Evolutionary conservation across 352 stramenopile species (phyloP).

Genomic region (Pythium volutum): DNA sequence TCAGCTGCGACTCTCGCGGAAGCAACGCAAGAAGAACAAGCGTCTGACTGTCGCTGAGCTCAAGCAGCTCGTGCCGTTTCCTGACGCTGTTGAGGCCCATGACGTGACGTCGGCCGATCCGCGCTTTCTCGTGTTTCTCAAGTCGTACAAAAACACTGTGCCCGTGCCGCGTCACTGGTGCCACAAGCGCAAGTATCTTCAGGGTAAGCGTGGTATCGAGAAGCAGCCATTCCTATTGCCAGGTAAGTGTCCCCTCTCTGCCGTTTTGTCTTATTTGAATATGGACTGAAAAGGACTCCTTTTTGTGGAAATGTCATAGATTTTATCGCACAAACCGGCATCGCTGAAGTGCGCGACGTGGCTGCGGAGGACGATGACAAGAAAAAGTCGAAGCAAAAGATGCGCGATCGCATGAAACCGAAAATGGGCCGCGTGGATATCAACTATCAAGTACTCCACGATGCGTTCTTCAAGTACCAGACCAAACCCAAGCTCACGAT

Average conservation of each 20-base stretch:
- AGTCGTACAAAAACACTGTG: conserved; percentile 95
- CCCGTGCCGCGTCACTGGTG: conserved; percentile 97
- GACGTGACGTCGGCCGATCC: conserved; percentile 96
- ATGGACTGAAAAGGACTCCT: too few relatives aligned
- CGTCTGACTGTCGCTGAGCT: conserved; percentile 94
- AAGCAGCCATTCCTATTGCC: conserved; percentile 94
- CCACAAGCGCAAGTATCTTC: conserved; percentile 98
- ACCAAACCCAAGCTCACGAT: conserved; percentile 94
- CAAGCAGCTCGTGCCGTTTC: conserved; percentile 92
- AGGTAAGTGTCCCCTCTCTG: not conserved
- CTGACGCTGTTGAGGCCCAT: conserved; percentile 96
- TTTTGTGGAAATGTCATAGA: conserved; percentile 36
- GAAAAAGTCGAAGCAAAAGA: conserved; percentile 91
- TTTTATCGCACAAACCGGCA: conserved; percentile 97
- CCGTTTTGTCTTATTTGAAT: too few relatives aligned
- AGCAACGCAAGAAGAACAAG: conserved; percentile 92
- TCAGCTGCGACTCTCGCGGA: conserved; percentile 78
- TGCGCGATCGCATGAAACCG: conserved; percentile 91
- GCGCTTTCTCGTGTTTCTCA: conserved; percentile 94
- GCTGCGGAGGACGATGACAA: conserved; percentile 85
- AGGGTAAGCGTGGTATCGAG: conserved; percentile 95
- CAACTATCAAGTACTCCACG: conserved; percentile 97
- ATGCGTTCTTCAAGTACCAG: conserved; percentile 99
- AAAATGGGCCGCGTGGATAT: conserved; percentile 98
- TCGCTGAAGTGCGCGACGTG: conserved; percentile 74